Conservation (phyloP, 768 basidiomycete genomes). For the Phylloporus arenicola region DNA sequence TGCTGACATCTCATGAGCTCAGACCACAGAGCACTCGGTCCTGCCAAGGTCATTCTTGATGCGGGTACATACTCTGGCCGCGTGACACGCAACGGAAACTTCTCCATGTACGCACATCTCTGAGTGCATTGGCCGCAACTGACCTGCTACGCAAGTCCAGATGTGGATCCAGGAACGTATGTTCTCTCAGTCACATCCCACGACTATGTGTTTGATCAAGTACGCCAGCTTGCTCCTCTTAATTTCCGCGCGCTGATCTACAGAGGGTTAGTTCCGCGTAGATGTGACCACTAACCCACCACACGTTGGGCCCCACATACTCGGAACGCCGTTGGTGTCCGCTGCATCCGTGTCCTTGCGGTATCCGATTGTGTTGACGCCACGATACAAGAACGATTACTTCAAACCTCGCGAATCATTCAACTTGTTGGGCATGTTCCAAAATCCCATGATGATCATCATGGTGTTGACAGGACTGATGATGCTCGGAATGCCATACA, state of each 20-base stretch:
- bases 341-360: conserved; percentile 48
- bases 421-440: conserved; percentile 69
- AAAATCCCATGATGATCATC: conserved; percentile 81
- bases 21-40: conserved; percentile 42
- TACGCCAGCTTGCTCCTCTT: conserved; percentile 23
- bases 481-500: conserved; percentile 69
- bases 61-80: conserved; percentile 49
- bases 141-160: conserved; percentile 41
- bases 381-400: conserved; percentile 55
- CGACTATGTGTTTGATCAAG: conserved; percentile 69
- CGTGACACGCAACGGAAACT: conserved; percentile 53
- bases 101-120: conserved; percentile 52
- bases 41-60: conserved; percentile 57
- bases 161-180: conserved; percentile 65
- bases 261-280: conserved; percentile 50
- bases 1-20: conserved; percentile 13
- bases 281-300: conserved; percentile 48
- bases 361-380: conserved; percentile 54
- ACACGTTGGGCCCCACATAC: conserved; percentile 58
- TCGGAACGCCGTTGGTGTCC: conserved; percentile 65
- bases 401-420: conserved; percentile 69
- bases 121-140: conserved; percentile 1
- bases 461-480: conserved; percentile 62
- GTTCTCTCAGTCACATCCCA: conserved; percentile 62
- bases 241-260: conserved; percentile 1